Conservation (phyloP, 1,284 basidiomycete genomes). For the Leccinum griseonigrum region DNA sequence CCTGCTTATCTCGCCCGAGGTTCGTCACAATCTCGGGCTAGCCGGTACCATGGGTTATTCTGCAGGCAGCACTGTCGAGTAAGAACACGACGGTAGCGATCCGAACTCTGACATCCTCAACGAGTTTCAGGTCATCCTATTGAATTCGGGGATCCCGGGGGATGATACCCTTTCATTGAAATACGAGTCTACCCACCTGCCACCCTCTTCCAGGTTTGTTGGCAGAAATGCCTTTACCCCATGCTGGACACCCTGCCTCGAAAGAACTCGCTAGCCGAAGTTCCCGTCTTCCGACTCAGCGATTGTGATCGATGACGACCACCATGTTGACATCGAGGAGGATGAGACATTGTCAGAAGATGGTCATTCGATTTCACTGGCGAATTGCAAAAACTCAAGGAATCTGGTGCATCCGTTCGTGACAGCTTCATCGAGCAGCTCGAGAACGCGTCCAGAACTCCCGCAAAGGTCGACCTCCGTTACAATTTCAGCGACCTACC, state of each 20-base stretch:
- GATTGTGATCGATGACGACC: slow-evolving; percentile 43
- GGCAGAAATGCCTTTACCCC: slow-evolving; percentile 39
- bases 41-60: slow-evolving; percentile 63
- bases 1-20: slow-evolving; percentile 47
- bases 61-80: slow-evolving; percentile 41
- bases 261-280: slow-evolving; percentile 13
- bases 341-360: slow-evolving; percentile 43
- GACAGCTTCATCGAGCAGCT: slow-evolving; percentile 81
- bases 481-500: slow-evolving; percentile 51
- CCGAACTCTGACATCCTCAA: slow-evolving; percentile 74
- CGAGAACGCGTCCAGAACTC: slow-evolving; percentile 74
- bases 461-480: slow-evolving; percentile 59
- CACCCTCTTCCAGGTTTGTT: slow-evolving; percentile 42
- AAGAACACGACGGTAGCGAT: slow-evolving; percentile 50
- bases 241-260: slow-evolving; percentile 16
- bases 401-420: slow-evolving; percentile 64
- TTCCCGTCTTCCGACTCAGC: slow-evolving; percentile 44
- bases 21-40: slow-evolving; percentile 56
- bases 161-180: slow-evolving; percentile 46
- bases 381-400: slow-evolving; percentile 69
- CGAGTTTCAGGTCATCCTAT: slow-evolving; percentile 68
- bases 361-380: slow-evolving; percentile 84
- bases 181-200: neutral
- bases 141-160: slow-evolving; percentile 38
- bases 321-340: slow-evolving; percentile 48